Base-by-base conservation (phyloP, 208 protist species). In the Acanthamoeba lenticulata region DNA sequence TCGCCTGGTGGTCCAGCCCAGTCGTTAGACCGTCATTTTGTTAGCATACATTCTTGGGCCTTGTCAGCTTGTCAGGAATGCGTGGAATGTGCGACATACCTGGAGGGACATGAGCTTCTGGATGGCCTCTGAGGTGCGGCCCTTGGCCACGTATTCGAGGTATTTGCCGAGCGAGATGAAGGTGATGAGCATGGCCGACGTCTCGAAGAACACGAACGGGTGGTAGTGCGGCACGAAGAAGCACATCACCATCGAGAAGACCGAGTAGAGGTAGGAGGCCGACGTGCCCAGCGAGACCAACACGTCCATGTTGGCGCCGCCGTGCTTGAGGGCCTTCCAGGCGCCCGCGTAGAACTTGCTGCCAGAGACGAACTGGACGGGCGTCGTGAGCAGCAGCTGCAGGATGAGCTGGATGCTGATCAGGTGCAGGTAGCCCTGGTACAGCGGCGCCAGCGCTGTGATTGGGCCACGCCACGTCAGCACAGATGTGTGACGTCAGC, bases 101-200 rank as follows among this genome's bases (percentile, higher is more conserved):
- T 74, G 65, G 21, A 99, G 94, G 40, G 94, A 97, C 97, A 99
- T 98, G 4, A 99, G 93, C 27, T 98, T 95, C 36, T 98, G 95
- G 11, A 99, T 95, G 1, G 98, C 98, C 3, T 97, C 95, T 13
- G 97, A 98, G 24, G 98, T 99, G 74, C 97, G 97, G 24, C 97
- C 96, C 95, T 99, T 99, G 36, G 99, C 99, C 27, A 97, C 92
- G 1, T 96, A 96, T 95, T 99, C 99, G 1, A 99, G 96, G 72
- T 97, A 99, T 90, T 98, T 98, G 4, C 99, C 99, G 7, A 99
- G 96, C 62, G 99, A 96, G 96, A 99, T 98, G 94, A 99, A 99
- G 24, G 97, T 97, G 11, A 99, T 98, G 15, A 99, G 95, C 96
- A 98, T 97, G 36, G 97, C 98, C 0, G 98, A 97, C 13, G 99